Evolutionary conservation across 257 asterid genomes (phyloP), one percentile per base, ranked within the genome.

Genomic region (Penstemon eatonii): DNA sequence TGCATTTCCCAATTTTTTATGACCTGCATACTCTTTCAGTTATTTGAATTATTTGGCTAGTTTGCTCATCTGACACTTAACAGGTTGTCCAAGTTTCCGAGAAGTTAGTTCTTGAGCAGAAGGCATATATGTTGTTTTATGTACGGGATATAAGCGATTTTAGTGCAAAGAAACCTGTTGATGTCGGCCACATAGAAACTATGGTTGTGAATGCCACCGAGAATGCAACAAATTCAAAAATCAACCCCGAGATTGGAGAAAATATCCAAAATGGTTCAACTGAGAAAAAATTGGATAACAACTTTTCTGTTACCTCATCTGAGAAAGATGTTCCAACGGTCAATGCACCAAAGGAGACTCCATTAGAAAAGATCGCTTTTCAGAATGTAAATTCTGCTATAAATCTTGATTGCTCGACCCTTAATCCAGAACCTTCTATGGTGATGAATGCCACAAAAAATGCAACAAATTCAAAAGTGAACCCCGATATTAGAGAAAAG

Each of bases 111-210:
- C 82, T 94, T 74, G 89, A 82, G 66, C 99, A 94, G 80, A 89
- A 94, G 83, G 99, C 99, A 25, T 94, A 94, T 72, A 94, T 94
- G 96, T 77, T 94, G 74, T 94, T 94, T 75, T 94, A 94, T 76
- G 96, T 94, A 60, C 84, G 95, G 40, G 96, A 94, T 71, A 77
- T 83, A 77, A 83, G 75, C 68, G 77, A 67, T 36, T 43, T 64
- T 52, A 37, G 39, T 41, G 52, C 84, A 25, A 89, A 82, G 79
- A 94, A 82, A 74, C 70, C 81, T 12, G 83, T 79, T 11, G 33
- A 25, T 1, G 73, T 67, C 25, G 37, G 65, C 41, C 86, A 73
- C 68, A 85, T 81, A 73, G 91, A 83, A 51, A 81, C 72, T 62
- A 64, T 59, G 71, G 77, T 65, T 43, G 66, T 68, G 63, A 83